These are phyloP conservation scores for Kazachstania kunashirensis DNA, from an alignment of 805 yeast genomes.

Conservation along the genomic window DNA sequence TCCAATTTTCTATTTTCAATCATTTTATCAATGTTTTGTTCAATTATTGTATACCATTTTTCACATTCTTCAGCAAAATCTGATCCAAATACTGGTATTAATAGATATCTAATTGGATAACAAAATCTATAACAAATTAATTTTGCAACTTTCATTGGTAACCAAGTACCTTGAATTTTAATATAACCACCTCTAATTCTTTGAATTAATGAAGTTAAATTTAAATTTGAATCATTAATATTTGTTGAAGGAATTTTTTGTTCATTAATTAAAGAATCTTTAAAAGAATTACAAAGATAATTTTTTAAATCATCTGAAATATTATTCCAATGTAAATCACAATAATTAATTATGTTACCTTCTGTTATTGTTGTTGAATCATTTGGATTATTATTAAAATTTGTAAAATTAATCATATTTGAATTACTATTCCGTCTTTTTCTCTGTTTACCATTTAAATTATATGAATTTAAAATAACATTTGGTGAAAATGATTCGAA, in stretches of 20 bases:
- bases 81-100: conserved; percentile 73
- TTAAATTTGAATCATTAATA: conserved; percentile 8
- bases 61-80: conserved; percentile 39
- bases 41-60: conserved; percentile 26
- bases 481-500: conserved; percentile 1
- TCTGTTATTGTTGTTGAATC: not conserved
- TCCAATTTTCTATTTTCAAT: conserved; percentile 2
- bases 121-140: conserved; percentile 65
- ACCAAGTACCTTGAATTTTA: conserved; percentile 92
- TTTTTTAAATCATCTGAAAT: conserved; percentile 16
- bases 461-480: not conserved
- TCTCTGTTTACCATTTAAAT: conserved; percentile 4
- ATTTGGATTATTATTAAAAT: not conserved
- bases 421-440: conserved; percentile 6
- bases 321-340: conserved; percentile 28
- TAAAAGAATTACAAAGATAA: conserved; percentile 11
- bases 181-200: conserved; percentile 85
- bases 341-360: conserved; percentile 13
- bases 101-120: conserved; percentile 61
- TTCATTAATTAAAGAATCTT: conserved; percentile 6
- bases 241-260: conserved; percentile 4
- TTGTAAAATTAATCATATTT: conserved; percentile 1
- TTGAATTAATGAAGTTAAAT: conserved; percentile 30
- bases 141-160: conserved; percentile 61
- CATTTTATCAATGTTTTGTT: conserved; percentile 5